These are phyloP conservation scores for Pyrenochaeta sp. DNA, from an alignment of 2,329 filamentous ascomycete species.

Conservation along the genomic window DNA sequence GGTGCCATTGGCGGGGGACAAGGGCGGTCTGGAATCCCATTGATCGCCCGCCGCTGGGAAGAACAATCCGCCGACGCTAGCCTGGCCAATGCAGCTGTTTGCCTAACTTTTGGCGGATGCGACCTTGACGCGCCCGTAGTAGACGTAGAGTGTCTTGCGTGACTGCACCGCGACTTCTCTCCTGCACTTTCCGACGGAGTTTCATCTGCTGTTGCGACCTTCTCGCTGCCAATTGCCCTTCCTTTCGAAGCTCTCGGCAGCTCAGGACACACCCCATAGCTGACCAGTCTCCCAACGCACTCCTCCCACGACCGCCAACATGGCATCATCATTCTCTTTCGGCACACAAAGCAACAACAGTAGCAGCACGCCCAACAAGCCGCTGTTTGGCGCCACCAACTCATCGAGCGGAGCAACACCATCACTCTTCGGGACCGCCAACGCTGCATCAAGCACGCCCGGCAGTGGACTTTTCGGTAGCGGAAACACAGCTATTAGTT, in stretches of 20 bases:
- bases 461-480: slow-evolving; percentile 27
- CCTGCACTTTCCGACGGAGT: background rate
- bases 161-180: slow-evolving; percentile 8
- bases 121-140: slow-evolving; percentile 32
- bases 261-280: slow-evolving; percentile 1
- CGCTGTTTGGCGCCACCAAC: slow-evolving; percentile 39
- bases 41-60: slow-evolving; percentile 20
- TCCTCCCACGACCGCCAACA: slow-evolving; percentile 24
- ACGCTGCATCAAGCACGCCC: slow-evolving; percentile 23
- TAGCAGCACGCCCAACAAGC: slow-evolving; percentile 37
- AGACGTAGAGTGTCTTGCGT: slow-evolving; percentile 18
- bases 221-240: background rate
- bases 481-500: slow-evolving; percentile 13
- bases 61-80: slow-evolving; percentile 34
- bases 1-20: slow-evolving; percentile 17
- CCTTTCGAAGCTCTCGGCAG: background rate
- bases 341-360: slow-evolving; percentile 31
- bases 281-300: slow-evolving; percentile 5
- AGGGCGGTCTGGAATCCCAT: slow-evolving; percentile 19
- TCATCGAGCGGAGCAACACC: slow-evolving; percentile 33
- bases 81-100: slow-evolving; percentile 32
- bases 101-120: slow-evolving; percentile 39
- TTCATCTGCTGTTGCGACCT: slow-evolving; percentile 2
- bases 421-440: slow-evolving; percentile 38
- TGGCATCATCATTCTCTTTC: slow-evolving; percentile 44